Evolutionary conservation across 2,329 filamentous ascomycete genomes (phyloP).

Genomic region (Achaetomium macrosporum): DNA sequence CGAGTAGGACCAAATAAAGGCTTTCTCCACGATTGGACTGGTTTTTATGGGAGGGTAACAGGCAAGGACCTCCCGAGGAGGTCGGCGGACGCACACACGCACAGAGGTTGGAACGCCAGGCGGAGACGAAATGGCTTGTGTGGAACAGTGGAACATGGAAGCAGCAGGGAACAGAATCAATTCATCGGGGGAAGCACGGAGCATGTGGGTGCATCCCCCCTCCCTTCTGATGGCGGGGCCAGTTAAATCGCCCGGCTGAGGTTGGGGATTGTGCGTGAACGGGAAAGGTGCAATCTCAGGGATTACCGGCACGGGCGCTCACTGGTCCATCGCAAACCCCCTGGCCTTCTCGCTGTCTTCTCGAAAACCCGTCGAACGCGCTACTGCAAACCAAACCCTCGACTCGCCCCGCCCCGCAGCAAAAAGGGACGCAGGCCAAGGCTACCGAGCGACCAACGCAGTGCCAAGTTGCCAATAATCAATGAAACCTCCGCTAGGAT

Average conservation of each 20-base stretch:
- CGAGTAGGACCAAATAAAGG: slow-evolving; percentile 8
- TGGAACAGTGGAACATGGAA: slow-evolving; percentile 11
- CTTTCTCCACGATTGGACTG: slow-evolving; percentile 17
- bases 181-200: slow-evolving; percentile 15
- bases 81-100: not conserved
- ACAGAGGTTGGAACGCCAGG: not conserved
- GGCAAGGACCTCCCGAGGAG: not conserved
- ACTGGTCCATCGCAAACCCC: slow-evolving; percentile 17
- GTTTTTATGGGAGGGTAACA: slow-evolving; percentile 12
- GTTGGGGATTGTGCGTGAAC: slow-evolving; percentile 20
- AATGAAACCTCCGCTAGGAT: no score
- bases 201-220: slow-evolving; percentile 16
- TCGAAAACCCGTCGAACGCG: slow-evolving; percentile 27
- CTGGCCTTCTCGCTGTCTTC: slow-evolving; percentile 26
- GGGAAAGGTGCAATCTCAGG: slow-evolving; percentile 25
- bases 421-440: no score
- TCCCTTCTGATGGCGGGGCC: slow-evolving; percentile 14
- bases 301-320: slow-evolving; percentile 13
- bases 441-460: not conserved
- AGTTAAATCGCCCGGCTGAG: slow-evolving; percentile 9
- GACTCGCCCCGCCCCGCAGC: slow-evolving; percentile 4
- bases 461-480: not conserved
- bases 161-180: not conserved
- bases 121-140: slow-evolving; percentile 3
- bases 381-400: slow-evolving; percentile 19